Conservation (phyloP, 192 early-diverging fungal species). For the Hyaloraphidium curvatum region DNA sequence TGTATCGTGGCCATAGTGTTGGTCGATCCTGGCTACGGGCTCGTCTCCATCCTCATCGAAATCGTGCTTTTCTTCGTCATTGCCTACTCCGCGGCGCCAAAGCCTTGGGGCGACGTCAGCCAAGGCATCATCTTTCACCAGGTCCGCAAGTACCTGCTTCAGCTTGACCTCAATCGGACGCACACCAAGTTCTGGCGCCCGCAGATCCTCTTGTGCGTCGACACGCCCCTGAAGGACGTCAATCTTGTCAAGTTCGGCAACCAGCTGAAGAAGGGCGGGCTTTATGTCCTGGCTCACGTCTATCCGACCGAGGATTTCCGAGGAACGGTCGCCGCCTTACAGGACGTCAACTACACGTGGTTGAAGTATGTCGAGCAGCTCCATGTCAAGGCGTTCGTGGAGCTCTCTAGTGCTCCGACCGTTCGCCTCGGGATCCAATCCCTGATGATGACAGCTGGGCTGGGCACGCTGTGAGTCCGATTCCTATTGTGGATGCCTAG, state of each 20-base stretch:
- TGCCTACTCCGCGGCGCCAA: conserved; percentile 42
- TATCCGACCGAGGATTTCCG: conserved; percentile 33
- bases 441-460: conserved; percentile 36
- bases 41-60: conserved; percentile 24
- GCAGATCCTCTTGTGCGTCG: conserved; percentile 41
- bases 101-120: conserved; percentile 49
- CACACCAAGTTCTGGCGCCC: conserved; percentile 56
- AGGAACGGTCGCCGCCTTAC: conserved; percentile 24
- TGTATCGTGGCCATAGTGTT: conserved; percentile 32
- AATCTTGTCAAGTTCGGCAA: conserved; percentile 46
- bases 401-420: conserved; percentile 26
- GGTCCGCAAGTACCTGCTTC: conserved; percentile 45
- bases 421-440: conserved; percentile 31
- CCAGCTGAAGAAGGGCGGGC: conserved; percentile 44
- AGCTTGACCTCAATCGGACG: conserved; percentile 38
- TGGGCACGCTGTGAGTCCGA: conserved; percentile 25
- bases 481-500: background rate
- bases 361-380: conserved; percentile 33
- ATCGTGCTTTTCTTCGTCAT: conserved; percentile 37
- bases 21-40: conserved; percentile 19
- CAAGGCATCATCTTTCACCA: conserved; percentile 52
- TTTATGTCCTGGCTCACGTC: conserved; percentile 44
- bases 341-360: conserved; percentile 33
- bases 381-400: conserved; percentile 42
- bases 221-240: conserved; percentile 33